Conservation (phyloP, 805 yeast species). For the Candida ficus region DNA sequence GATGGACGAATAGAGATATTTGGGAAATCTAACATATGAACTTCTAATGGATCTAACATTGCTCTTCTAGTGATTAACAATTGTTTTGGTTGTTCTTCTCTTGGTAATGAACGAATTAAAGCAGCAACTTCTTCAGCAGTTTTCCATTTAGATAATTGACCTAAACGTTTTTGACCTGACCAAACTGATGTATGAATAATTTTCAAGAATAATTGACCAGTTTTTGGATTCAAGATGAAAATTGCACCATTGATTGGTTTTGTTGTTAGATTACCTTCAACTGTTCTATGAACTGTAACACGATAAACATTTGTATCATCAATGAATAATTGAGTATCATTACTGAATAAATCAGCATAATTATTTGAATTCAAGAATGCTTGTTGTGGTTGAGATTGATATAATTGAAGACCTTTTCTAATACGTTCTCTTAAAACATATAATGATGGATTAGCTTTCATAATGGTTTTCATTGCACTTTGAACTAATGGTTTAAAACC, state of each 20-base stretch:
- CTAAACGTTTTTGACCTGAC: constrained; percentile 93
- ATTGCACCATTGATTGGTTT: constrained; percentile 93
- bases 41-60: constrained; percentile 90
- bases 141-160: constrained; percentile 96
- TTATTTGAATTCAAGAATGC: constrained; percentile 85
- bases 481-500: constrained; percentile 88
- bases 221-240: constrained; percentile 81
- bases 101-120: constrained; percentile 78
- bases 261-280: constrained; percentile 88
- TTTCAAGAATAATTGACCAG: constrained; percentile 86
- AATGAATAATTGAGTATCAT: constrained; percentile 77
- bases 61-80: constrained; percentile 87
- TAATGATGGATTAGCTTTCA: constrained; percentile 92
- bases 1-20: constrained; percentile 85
- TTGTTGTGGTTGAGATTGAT: constrained; percentile 91
- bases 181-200: constrained; percentile 92
- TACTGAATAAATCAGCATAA: constrained; percentile 83
- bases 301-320: constrained; percentile 95
- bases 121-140: constrained; percentile 98
- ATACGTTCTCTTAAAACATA: constrained; percentile 90
- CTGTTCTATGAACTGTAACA: constrained; percentile 84
- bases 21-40: constrained; percentile 95
- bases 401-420: constrained; percentile 87
- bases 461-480: constrained; percentile 86
- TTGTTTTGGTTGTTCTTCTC: constrained; percentile 93